Evolutionary conservation across 1,139 yeast genomes (phyloP), one percentile per base, ranked within the genome.

Genomic region (Saccharomyces hybrid): DNA sequence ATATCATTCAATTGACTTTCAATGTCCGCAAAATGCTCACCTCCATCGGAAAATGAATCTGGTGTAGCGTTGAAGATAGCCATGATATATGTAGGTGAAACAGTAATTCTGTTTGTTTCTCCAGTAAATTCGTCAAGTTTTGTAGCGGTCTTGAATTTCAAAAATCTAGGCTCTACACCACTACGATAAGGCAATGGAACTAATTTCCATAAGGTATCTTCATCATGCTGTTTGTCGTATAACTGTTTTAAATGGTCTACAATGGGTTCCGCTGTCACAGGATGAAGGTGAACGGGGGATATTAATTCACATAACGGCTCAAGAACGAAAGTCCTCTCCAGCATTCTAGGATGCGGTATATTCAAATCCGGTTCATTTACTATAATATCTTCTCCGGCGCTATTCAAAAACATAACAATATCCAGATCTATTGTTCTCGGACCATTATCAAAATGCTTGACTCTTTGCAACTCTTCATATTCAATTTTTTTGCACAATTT

Each of bases 11-110:
- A 60, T 1, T 82, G 79, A 28, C 73, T 71, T 0, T 73, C 73
- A 3, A 79, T 60, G 3, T 68, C 66, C 2, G 62, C 56, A 4
- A 72, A 68, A 27, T 75, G 62, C 27, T 65, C 64, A 0, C 95
- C 91, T 0, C 96, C 98, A 70, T 95, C 99, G 52, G 96, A 88
- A 65, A 93, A 93, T 0, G 97, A 90, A 67, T 95, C 98, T 0
- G 98, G 97, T 0, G 99, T 93, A 23, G 86, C 79, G 64, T 93
- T 93, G 56, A 93, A 70, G 50, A 93, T 84, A 1, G 91, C 96
- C 99, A 93, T 93, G 51, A 90, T 70, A 47, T 66, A 60, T n/a
- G 69, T 61, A 3, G 66, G 60, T 2, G 68, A 63, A 7, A 57
- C 61, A 55, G 51, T 77, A 62, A 32, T 62, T 58, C 51, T 53